Conservation (phyloP, 2,329 filamentous ascomycete genomes). For the Pseudogymnoascus sp. region DNA sequence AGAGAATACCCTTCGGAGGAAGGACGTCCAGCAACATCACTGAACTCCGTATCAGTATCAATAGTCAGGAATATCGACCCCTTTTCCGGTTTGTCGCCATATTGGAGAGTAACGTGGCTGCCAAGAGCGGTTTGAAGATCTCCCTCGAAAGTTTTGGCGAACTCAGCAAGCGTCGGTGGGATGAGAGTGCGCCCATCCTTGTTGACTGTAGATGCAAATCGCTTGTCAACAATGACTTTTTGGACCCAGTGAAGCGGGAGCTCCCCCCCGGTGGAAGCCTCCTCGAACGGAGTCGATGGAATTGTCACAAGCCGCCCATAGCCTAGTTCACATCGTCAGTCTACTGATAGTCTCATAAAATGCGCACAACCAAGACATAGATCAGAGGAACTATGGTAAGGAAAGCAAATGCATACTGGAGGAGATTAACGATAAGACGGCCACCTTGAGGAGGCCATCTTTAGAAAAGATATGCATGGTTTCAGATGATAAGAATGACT, state of each 20-base stretch:
- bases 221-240: constrained; percentile 37
- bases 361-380: not conserved
- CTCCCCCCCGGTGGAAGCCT: not conserved
- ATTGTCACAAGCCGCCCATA: not conserved
- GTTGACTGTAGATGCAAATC: constrained; percentile 36
- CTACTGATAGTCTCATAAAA: not conserved
- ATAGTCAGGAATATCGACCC: constrained; percentile 41
- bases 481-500: constrained; percentile 16
- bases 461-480: constrained; percentile 12
- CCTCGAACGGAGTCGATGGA: not conserved
- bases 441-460: not conserved
- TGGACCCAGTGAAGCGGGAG: not conserved
- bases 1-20: constrained; percentile 46
- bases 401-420: not conserved
- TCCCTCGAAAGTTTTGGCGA: constrained; percentile 39
- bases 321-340: not conserved
- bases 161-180: constrained; percentile 42
- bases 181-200: constrained; percentile 42
- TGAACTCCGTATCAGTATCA: constrained; percentile 33
- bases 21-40: constrained; percentile 38
- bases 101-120: constrained; percentile 26
- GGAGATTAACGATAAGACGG: not conserved
- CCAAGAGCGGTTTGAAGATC: constrained; percentile 29
- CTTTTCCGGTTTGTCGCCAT: constrained; percentile 17
- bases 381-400: not conserved